Evolutionary conservation across 768 basidiomycete genomes (phyloP).

Genomic region (Butyriboletus loyo): DNA sequence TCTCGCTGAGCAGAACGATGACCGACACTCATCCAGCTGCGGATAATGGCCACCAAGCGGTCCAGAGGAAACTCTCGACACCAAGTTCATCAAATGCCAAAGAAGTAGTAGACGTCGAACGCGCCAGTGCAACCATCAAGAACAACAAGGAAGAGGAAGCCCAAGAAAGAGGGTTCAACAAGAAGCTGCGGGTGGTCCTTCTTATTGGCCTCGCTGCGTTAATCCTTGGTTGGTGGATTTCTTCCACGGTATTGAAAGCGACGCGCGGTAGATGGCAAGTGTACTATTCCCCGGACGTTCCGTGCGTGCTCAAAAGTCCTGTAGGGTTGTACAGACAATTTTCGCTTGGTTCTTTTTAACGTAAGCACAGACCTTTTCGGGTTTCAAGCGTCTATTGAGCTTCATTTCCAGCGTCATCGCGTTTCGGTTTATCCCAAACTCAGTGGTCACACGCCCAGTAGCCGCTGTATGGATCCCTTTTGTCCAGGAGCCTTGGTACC

Average conservation of each 20-base stretch:
- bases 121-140: neutral
- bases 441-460: slow-evolving; percentile 68
- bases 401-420: slow-evolving; percentile 56
- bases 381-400: neutral
- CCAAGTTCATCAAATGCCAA: slow-evolving; percentile 13
- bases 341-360: slow-evolving; percentile 82
- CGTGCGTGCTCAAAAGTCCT: neutral
- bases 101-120: slow-evolving; percentile 22
- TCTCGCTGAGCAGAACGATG: slow-evolving; percentile 17
- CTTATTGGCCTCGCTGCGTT: slow-evolving; percentile 51
- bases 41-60: neutral
- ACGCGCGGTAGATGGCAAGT: slow-evolving; percentile 75
- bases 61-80: slow-evolving; percentile 22
- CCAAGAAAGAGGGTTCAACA: slow-evolving; percentile 3
- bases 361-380: slow-evolving; percentile 37
- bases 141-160: slow-evolving; percentile 8
- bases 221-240: slow-evolving; percentile 87
- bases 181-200: slow-evolving; percentile 40
- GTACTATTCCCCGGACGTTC: neutral
- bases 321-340: slow-evolving; percentile 75
- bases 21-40: neutral
- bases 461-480: slow-evolving; percentile 64
- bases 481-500: slow-evolving; percentile 67
- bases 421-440: slow-evolving; percentile 80
- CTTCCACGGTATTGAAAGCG: slow-evolving; percentile 59